These are phyloP conservation scores for Chalara sp. DNA, from an alignment of 2,329 filamentous ascomycete genomes.

Conservation along the genomic window DNA sequence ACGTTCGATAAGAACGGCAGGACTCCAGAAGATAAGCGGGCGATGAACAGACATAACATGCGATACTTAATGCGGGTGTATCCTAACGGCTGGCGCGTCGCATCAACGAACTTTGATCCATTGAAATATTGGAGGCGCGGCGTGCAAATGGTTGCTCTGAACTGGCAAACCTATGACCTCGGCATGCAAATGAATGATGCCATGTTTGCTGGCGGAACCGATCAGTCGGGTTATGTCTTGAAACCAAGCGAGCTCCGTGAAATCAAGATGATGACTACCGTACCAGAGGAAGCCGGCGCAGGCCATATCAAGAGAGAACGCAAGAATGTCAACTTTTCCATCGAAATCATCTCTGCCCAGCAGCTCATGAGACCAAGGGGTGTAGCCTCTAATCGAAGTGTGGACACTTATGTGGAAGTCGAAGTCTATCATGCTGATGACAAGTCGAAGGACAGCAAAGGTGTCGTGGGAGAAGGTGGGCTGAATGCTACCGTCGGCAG, in stretches of 20 bases:
- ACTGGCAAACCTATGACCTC: constrained; percentile 97
- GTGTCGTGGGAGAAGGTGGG: constrained; percentile 53
- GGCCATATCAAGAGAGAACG: constrained; percentile 62
- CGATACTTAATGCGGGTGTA: constrained; percentile 91
- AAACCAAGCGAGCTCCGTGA: constrained; percentile 83
- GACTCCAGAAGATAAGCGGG: constrained; percentile 66
- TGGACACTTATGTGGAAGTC: constrained; percentile 92
- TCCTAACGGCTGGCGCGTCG: constrained; percentile 72
- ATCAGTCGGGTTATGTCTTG: constrained; percentile 85
- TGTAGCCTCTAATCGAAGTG: constrained; percentile 63
- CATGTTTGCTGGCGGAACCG: constrained; percentile 89
- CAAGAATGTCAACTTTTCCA: constrained; percentile 75
- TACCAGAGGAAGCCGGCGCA: constrained; percentile 41
- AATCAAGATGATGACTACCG: constrained; percentile 52
- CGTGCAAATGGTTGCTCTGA: constrained; percentile 95
- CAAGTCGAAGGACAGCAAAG: constrained; percentile 80
- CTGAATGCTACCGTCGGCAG: constrained; percentile 58
- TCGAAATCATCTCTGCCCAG: constrained; percentile 89
- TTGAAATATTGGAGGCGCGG: constrained; percentile 90
- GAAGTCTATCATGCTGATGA: constrained; percentile 94
- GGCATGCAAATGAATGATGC: constrained; percentile 95
- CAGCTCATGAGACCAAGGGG: constrained; percentile 80
- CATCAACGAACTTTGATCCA: constrained; percentile 91
- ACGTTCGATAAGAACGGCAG: constrained; percentile 78
- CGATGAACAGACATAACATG: constrained; percentile 85